Conservation (phyloP, 805 yeast genomes). For the Gaillardinia entomophila region DNA sequence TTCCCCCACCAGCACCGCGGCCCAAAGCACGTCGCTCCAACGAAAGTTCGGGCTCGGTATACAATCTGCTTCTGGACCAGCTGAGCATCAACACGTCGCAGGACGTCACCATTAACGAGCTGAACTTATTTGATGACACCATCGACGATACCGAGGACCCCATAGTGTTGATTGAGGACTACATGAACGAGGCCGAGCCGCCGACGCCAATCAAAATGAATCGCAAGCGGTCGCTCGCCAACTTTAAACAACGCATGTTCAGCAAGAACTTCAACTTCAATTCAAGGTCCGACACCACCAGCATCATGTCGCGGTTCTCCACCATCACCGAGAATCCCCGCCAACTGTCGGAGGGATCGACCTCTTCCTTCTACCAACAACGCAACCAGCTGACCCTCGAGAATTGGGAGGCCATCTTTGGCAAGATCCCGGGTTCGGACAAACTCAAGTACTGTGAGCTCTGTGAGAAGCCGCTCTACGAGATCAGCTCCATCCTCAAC, state of each 20-base stretch:
- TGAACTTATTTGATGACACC: constrained; percentile 6
- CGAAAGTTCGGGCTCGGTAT: too few species aligned
- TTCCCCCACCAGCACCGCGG: constrained; percentile 41
- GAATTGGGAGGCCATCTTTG: constrained; percentile 31
- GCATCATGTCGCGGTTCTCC: constrained; percentile 1
- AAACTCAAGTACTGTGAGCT: constrained; percentile 52
- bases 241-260: constrained; percentile 23
- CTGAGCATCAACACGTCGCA: background rate
- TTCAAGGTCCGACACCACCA: background rate
- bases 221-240: constrained; percentile 32
- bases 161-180: constrained; percentile 52
- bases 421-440: constrained; percentile 33
- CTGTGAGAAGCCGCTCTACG: constrained; percentile 67
- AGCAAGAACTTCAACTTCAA: background rate
- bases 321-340: background rate
- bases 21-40: constrained; percentile 3
- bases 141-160: constrained; percentile 28
- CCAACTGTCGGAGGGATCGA: background rate
- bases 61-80: too few species aligned
- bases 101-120: background rate
- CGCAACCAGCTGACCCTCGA: constrained; percentile 7
- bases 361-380: constrained; percentile 1
- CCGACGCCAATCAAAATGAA: constrained; percentile 7
- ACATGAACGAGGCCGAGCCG: constrained; percentile 24
- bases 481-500: constrained; percentile 40